Conservation (phyloP, 768 basidiomycete genomes). For the Boletus huronensis region DNA sequence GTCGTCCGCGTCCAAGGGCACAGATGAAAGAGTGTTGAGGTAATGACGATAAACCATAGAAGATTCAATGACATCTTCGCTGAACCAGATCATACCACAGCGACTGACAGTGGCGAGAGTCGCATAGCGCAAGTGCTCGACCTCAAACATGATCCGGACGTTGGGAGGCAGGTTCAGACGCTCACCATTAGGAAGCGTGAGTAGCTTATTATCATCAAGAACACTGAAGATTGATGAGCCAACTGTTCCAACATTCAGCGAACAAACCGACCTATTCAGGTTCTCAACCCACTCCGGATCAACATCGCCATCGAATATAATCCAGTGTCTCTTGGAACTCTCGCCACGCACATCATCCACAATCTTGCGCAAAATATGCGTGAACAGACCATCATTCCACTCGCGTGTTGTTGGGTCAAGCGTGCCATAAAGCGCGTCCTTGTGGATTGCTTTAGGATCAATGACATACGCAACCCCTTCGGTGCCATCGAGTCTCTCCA, state of each 20-base stretch:
- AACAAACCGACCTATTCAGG: slow-evolving; percentile 77
- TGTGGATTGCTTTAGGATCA: slow-evolving; percentile 98
- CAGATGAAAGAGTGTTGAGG: slow-evolving; percentile 66
- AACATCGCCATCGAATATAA: slow-evolving; percentile 98
- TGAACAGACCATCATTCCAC: slow-evolving; percentile 99
- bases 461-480: slow-evolving; percentile 97
- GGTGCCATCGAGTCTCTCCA: slow-evolving; percentile 85
- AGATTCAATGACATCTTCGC: slow-evolving; percentile 90
- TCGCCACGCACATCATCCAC: slow-evolving; percentile 98
- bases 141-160: slow-evolving; percentile 99
- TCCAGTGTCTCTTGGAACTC: slow-evolving; percentile 96
- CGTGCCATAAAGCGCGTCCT: slow-evolving; percentile 96
- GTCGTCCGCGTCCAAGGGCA: slow-evolving; percentile 85
- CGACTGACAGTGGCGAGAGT: slow-evolving; percentile 99
- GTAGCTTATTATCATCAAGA: slow-evolving; percentile 95
- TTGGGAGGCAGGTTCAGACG: slow-evolving; percentile 95
- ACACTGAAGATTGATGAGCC: slow-evolving; percentile 54
- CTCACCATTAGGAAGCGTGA: slow-evolving; percentile 97
- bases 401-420: slow-evolving; percentile 96
- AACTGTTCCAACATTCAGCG: neutral
- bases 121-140: slow-evolving; percentile 95
- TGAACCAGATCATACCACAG: slow-evolving; percentile 99
- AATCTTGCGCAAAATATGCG: slow-evolving; percentile 94
- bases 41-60: slow-evolving; percentile 91
- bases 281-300: slow-evolving; percentile 99